Evolutionary conservation across 495 filamentous ascomycete genomes (phyloP), one percentile per base, ranked within the genome.

Genomic region (Neurospora hispaniola): DNA sequence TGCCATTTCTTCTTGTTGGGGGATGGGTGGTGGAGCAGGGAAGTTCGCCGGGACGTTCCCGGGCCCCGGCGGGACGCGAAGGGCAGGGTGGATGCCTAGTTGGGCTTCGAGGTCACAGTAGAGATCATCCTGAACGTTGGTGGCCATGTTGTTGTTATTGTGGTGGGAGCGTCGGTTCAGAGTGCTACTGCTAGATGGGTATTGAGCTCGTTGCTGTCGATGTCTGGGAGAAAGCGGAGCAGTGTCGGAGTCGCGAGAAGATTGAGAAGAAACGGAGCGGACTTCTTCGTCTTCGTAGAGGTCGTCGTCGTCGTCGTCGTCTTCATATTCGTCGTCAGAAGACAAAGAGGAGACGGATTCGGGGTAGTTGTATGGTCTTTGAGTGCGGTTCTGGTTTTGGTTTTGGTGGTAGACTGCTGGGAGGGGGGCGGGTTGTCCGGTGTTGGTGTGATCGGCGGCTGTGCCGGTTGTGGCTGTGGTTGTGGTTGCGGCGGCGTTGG

Each of bases 71-170:
- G 27, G 70, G 2, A 31, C 6, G 12, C 42, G 70, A 0, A 62
- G 23, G 7, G 54, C 54, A 1, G 54, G 54, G 14, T 62, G 54
- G 27, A 62, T 62, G 2, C 54, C 54, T 16, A 62, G 14, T 12
- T 75, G 78, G 5, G 79, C 73, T 73, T 79, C 75, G 69, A 78
- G 68, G 71, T 79, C 78, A 31, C 62, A 42, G 31, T 54, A n/a
- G 38, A n/a, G 41, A 14, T 20, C 38, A 44, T 18, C 54, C 31
- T 62, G 54, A 5, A 7, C 6, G 46, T 16, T 27, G 10, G 12
- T 54, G 23, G n/a, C n/a, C 54, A 62, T 16, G 20, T 7, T 46
- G 18, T 27, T n/a, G 27, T 62, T 27, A 6, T 62, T 27, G 1
- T 62, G 6, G 0, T 62, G 48, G 23, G 44, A 48, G n/a, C 12